Evolutionary conservation across 1,139 yeast species (phyloP), one percentile per base, ranked within the genome.

Genomic region (Candida mesenterica): DNA sequence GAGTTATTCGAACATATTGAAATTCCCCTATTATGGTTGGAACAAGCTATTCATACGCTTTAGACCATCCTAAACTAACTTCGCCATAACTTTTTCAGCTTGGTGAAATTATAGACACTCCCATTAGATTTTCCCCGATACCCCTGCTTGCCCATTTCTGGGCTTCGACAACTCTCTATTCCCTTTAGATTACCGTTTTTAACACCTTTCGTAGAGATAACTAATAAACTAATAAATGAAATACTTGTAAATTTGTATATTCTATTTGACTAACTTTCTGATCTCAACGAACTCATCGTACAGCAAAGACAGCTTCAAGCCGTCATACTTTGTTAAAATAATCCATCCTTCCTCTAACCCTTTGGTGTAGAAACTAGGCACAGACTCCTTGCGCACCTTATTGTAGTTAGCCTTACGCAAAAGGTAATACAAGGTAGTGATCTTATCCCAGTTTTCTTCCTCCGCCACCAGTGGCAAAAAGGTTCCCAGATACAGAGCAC

Each of bases 391-490:
- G 7, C 46, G 35, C 1, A 61, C 47, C 3, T 39, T 38, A 3
- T 45, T 38, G 36, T 52, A 61, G 28, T 57, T 94, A 0, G 96
- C 89, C 55, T 92, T 92, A 25, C 69, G 64, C 4, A 92, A 75
- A 31, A 94, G 68, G 46, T 86, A 74, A 44, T 67, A 68, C 38
- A 90, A 62, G 0, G 98, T 90, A 13, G 84, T 80, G 13, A 64
- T 61, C 51, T 85, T 73, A 47, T 73, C 77, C 97, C 97, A 90
- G 3, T 75, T 79, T 49, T 90, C 95, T 45, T 90, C 97, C n/a
- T 64, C 71, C 12, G 96, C 95, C 1, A 94, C 97, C 31, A 80
- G 84, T 0, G 98, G 98, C 32, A 94, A 61, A 48, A 88, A 92
- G 0, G 98, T 92, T 0, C 97, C 89, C 34, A 82, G 75, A 41